Evolutionary conservation across 2,329 filamentous ascomycete genomes (phyloP).

Genomic region (Neofusicoccum kwambonambiense): DNA sequence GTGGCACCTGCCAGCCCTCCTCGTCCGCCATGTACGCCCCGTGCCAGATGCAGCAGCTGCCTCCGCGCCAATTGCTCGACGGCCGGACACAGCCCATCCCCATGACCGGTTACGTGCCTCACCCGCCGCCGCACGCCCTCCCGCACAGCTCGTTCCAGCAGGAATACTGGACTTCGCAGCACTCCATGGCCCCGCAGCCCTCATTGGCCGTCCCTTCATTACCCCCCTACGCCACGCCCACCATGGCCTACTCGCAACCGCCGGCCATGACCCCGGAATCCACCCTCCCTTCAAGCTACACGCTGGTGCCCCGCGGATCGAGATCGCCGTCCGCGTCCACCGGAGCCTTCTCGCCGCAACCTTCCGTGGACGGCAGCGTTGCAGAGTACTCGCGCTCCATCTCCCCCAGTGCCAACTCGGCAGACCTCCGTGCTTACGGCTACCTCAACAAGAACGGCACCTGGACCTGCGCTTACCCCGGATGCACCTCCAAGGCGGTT

Average conservation of each 20-base stretch:
- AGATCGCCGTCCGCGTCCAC: slow-evolving; percentile 16
- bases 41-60: slow-evolving; percentile 17
- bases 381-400: slow-evolving; percentile 34
- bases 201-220: slow-evolving; percentile 13
- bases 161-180: slow-evolving; percentile 16
- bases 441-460: slow-evolving; percentile 47
- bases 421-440: slow-evolving; percentile 43
- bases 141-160: slow-evolving; percentile 16
- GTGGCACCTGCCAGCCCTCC: slow-evolving; percentile 37
- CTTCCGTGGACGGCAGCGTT: slow-evolving; percentile 17
- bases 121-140: neutral
- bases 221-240: slow-evolving; percentile 13
- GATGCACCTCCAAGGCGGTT: slow-evolving; percentile 57
- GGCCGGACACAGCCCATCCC: neutral
- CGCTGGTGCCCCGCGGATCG: slow-evolving; percentile 3
- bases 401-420: slow-evolving; percentile 35
- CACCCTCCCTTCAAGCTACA: slow-evolving; percentile 17
- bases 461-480: slow-evolving; percentile 60
- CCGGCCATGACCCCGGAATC: slow-evolving; percentile 12
- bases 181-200: slow-evolving; percentile 11
- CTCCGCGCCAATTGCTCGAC: slow-evolving; percentile 11
- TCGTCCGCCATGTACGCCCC: slow-evolving; percentile 23
- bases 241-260: slow-evolving; percentile 14
- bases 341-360: slow-evolving; percentile 15
- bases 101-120: slow-evolving; percentile 15